Percentiles rank a stretch among this genome's conserved stretches.
phyloP scores from a whole-genome alignment of 129 eudicot genomes.

The Arctium minus region DNA sequence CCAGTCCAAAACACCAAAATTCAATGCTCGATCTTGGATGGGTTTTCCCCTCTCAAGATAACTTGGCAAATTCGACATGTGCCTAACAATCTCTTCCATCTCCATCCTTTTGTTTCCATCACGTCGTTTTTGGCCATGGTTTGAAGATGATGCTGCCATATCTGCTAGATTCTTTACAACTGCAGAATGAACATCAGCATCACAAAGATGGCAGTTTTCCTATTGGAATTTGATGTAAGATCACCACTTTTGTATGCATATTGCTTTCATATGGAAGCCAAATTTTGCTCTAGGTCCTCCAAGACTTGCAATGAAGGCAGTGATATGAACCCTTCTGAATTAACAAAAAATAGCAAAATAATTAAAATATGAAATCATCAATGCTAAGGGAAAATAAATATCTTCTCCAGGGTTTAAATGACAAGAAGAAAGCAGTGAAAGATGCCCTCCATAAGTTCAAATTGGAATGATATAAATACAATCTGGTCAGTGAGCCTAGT shows the following conservation, averaged over 20 bases:
- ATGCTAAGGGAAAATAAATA: not conserved
- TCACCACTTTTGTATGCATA: conserved; percentile 20
- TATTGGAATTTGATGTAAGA: conserved; percentile 23
- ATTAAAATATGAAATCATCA: not conserved
- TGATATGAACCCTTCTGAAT: conserved; percentile 4
- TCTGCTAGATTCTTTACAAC: conserved; percentile 28
- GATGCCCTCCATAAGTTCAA: not conserved
- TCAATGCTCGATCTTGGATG: conserved; percentile 57
- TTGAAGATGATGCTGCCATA: conserved; percentile 34
- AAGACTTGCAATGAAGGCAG: not conserved
- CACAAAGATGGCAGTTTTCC: conserved; percentile 26
- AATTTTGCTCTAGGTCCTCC: not conserved
- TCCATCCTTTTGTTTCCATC: conserved; percentile 32
- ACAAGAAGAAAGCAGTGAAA: not conserved
- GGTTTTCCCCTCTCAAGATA: conserved; percentile 68
- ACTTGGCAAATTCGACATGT: conserved; percentile 82
- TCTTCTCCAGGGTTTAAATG: not conserved
- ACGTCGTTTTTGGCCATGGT: conserved; percentile 12
- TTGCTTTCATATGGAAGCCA: not conserved
- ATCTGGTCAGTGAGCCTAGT: not conserved
- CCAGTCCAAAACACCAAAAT: conserved; percentile 88
- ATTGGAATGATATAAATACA: not conserved
- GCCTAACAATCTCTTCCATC: conserved; percentile 70
- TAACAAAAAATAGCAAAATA: not conserved
- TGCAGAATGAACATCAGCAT: conserved; percentile 42